A percentile compares a stretch with the other conserved stretches of the same genome.
These are phyloP conservation scores for Gynochthodes officinalis DNA, from an alignment of 257 asterid genomes.

Conservation along the genomic window DNA sequence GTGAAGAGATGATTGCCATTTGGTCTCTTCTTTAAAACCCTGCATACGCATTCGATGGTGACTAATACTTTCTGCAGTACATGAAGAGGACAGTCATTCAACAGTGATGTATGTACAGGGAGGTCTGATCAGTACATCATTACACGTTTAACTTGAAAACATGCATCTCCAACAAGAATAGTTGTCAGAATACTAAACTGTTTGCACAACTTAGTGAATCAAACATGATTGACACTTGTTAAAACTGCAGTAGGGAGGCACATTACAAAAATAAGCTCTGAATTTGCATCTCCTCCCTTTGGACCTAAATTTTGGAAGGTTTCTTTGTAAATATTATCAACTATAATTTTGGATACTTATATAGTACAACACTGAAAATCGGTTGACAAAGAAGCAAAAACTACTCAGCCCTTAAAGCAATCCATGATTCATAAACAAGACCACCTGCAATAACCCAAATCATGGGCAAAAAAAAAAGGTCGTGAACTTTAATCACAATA, in stretches of 20 bases:
- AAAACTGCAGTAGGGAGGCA: background rate
- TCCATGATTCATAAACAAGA: background rate
- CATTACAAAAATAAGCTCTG: background rate
- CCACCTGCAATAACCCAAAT: background rate
- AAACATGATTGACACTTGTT: background rate
- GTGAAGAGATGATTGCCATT: slow-evolving; percentile 29
- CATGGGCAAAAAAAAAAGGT: background rate
- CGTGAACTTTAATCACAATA: background rate
- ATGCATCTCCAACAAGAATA: background rate
- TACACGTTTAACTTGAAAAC: background rate
- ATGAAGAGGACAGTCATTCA: background rate
- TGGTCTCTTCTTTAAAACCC: slow-evolving; percentile 31
- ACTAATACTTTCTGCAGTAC: slow-evolving; percentile 31
- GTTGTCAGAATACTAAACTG: background rate
- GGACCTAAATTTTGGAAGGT: background rate
- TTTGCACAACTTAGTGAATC: background rate
- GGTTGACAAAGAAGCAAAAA: background rate
- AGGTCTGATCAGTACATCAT: background rate
- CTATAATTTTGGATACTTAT: background rate
- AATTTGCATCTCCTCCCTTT: background rate
- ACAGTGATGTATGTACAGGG: background rate
- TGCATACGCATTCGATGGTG: slow-evolving; percentile 31
- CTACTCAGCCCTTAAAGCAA: too few relatives aligned
- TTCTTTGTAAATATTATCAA: background rate
- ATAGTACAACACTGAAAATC: background rate